These are phyloP conservation scores for Fusarium phyllophilum DNA, from an alignment of 2,329 filamentous ascomycete genomes.

Conservation along the genomic window DNA sequence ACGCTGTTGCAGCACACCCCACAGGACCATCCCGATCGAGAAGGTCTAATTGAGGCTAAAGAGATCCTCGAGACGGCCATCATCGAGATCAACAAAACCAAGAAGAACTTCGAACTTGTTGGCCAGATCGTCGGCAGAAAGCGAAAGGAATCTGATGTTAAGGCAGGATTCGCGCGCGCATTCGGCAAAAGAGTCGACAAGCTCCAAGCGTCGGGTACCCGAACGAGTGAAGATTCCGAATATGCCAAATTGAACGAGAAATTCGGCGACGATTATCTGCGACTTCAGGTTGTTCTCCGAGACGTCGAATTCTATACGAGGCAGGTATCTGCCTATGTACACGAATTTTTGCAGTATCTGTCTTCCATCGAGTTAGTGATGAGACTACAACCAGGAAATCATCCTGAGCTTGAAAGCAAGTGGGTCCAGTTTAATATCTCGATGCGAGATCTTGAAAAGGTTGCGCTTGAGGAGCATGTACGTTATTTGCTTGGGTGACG, in stretches of 20 bases:
- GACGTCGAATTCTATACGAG: slow-evolving; percentile 94
- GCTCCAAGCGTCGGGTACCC: slow-evolving; percentile 70
- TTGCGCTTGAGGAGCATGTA: slow-evolving; percentile 87
- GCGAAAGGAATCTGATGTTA: slow-evolving; percentile 88
- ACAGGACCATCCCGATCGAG: slow-evolving; percentile 83
- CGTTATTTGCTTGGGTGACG: slow-evolving; percentile 48
- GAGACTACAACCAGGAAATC: slow-evolving; percentile 74
- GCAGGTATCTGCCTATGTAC: slow-evolving; percentile 82
- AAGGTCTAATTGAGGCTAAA: slow-evolving; percentile 66
- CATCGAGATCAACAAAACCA: slow-evolving; percentile 92
- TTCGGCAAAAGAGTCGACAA: slow-evolving; percentile 92
- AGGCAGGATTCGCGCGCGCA: slow-evolving; percentile 84
- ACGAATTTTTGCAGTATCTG: slow-evolving; percentile 82
- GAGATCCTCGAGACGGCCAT: slow-evolving; percentile 71
- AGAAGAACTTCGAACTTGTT: slow-evolving; percentile 92
- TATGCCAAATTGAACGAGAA: slow-evolving; percentile 85
- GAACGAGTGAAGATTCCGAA: slow-evolving; percentile 78
- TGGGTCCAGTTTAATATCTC: slow-evolving; percentile 92
- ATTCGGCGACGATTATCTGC: slow-evolving; percentile 91
- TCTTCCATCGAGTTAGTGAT: slow-evolving; percentile 86
- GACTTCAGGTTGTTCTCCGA: slow-evolving; percentile 89
- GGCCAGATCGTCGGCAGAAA: slow-evolving; percentile 88
- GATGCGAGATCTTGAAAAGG: slow-evolving; percentile 84
- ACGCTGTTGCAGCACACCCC: slow-evolving; percentile 84
- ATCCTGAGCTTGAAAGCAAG: slow-evolving; percentile 90